phyloP scores from a whole-genome alignment of 345 rosid species.

The Clarkia xantiana region DNA sequence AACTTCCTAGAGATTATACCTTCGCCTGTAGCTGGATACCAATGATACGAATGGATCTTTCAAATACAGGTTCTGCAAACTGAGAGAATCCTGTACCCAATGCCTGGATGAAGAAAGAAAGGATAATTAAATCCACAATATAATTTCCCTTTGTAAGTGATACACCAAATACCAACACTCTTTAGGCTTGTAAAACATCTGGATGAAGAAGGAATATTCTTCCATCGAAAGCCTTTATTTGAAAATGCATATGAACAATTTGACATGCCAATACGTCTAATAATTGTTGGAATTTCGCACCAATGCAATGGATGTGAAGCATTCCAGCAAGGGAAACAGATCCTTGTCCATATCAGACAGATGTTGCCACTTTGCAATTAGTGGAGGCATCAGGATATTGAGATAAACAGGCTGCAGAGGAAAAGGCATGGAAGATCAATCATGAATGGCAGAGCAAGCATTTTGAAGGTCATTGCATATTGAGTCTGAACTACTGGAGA shows the following conservation, averaged over 20 bases:
- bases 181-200: neutral
- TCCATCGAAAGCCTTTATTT: no score
- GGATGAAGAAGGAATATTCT: no score
- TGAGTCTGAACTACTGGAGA: neutral
- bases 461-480: no score
- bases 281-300: slow-evolving; percentile 13
- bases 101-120: slow-evolving; percentile 44
- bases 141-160: no score
- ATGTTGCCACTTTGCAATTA: slow-evolving; percentile 90
- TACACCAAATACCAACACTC: neutral
- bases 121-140: no score
- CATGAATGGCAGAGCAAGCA: neutral
- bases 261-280: no score
- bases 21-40: slow-evolving; percentile 70
- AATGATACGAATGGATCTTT: slow-evolving; percentile 77
- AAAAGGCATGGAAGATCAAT: slow-evolving; percentile 3
- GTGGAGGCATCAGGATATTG: slow-evolving; percentile 90
- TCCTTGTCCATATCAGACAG: slow-evolving; percentile 89
- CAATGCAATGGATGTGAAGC: slow-evolving; percentile 97
- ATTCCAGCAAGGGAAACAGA: slow-evolving; percentile 82
- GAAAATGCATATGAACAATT: no score
- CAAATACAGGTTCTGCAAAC: slow-evolving; percentile 90
- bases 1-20: slow-evolving; percentile 23
- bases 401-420: slow-evolving; percentile 65
- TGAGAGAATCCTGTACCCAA: slow-evolving; percentile 79